Evolutionary conservation across 2,329 filamentous ascomycete genomes (phyloP), one percentile per base, ranked within the genome.

Genomic region (Aspergillus hiratsukae): DNA sequence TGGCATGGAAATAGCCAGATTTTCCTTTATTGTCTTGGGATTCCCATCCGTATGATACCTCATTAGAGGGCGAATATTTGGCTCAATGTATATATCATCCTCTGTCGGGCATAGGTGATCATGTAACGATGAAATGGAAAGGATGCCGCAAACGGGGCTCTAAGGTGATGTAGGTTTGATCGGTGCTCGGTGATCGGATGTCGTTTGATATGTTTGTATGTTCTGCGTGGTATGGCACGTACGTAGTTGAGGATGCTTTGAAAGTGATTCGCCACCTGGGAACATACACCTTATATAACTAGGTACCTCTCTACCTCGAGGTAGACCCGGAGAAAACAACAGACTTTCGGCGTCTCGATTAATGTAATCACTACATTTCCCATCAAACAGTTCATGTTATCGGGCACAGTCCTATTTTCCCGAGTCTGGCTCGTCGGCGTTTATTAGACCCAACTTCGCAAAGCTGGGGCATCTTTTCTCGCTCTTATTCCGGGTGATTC

Each of bases 171-270:
- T 37, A 37, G 31, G 31, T 17, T 31, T 14, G 29, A 31, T 31
- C 11, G 29, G 14, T 35, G 31, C 17, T 35, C 31, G 4, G 31
- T 37, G 31, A 17, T 37, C 31, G 31, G 31, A 37, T 37, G 31
- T 43, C 21, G 43, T 46, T 46, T 46, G 49, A 51, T 51, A 14
- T 35, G 49, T 51, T 51, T 51, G 49, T 49, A 51, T 35, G 23
- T 51, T 51, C 29, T 19, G 35, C 31, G 27, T 17, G n/a, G 11
- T 25, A 46, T 23, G 11, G 11, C 14, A 17, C 7, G 21, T 46
- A 46, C 23, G 43, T 25, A 23, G 23, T 21, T 23, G 14, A 11
- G n/a, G 19, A 14, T 51, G 17, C 14, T 35, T 37, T 37, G 9
- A 37, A 37, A 19, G 27, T 40, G n/a, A 46, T 51, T 51, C 37